Conservation (phyloP, 305 asterid species). For the Rubia tinctorum region DNA sequence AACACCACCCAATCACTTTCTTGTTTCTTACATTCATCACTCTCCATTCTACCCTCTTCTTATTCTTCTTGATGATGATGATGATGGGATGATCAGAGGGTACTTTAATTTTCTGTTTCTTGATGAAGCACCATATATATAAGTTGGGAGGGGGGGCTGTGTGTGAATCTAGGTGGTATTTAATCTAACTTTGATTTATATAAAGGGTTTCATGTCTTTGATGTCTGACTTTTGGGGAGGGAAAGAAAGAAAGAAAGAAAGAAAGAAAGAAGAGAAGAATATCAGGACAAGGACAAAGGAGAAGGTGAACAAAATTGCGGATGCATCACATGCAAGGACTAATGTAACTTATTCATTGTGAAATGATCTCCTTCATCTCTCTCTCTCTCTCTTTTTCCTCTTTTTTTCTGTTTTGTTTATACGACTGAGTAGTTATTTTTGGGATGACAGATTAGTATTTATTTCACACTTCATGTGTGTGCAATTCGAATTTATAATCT, state of each 20-base stretch:
- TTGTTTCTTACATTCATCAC: conserved; percentile 11
- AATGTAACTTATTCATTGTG: background rate
- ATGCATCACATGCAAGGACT: conserved; percentile 18
- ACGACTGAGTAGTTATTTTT: background rate
- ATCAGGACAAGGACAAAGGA: conserved; percentile 32
- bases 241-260: too few species aligned
- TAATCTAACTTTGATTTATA: conserved; percentile 9
- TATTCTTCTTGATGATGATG: conserved; percentile 23
- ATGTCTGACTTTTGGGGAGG: conserved; percentile 34
- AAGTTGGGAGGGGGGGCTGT: too few species aligned
- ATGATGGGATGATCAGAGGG: conserved; percentile 10
- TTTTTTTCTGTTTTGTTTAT: conserved; percentile 5
- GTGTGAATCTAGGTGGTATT: conserved; percentile 22
- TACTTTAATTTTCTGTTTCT: conserved; percentile 23
- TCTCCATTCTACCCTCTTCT: background rate
- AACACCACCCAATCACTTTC: conserved; percentile 37
- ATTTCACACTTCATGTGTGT: too few species aligned
- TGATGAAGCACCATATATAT: conserved; percentile 4
- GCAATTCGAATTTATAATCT: too few species aligned
- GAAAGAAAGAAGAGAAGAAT: conserved; percentile 31
- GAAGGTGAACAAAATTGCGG: conserved; percentile 34
- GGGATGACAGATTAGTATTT: too few species aligned
- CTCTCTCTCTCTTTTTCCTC: too few species aligned
- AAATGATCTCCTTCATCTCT: conserved; percentile 17
- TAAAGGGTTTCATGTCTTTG: conserved; percentile 8